Conservation (phyloP, 2,329 filamentous ascomycete species). For the Dichotomopilus funicola region DNA sequence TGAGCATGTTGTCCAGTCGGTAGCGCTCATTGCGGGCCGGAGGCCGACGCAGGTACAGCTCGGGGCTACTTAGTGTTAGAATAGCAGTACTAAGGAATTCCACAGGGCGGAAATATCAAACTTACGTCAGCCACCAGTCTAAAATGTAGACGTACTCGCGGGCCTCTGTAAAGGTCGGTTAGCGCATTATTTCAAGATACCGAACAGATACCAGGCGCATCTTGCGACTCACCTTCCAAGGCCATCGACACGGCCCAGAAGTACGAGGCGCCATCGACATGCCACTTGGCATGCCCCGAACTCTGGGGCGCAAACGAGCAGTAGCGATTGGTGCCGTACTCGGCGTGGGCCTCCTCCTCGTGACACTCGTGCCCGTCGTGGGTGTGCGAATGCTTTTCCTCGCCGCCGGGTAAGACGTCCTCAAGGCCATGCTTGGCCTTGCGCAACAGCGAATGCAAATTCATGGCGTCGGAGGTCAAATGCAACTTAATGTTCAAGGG, state of each 20-base stretch:
- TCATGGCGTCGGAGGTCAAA: slow-evolving; percentile 27
- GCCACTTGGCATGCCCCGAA: slow-evolving; percentile 76
- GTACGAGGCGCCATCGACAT: slow-evolving; percentile 76
- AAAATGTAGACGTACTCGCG: slow-evolving; percentile 76
- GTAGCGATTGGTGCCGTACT: slow-evolving; percentile 47
- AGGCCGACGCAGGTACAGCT: slow-evolving; percentile 78
- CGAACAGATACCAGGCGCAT: neutral
- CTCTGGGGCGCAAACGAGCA: slow-evolving; percentile 68
- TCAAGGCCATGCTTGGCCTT: slow-evolving; percentile 40
- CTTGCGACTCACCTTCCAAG: slow-evolving; percentile 48
- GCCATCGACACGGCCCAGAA: slow-evolving; percentile 80
- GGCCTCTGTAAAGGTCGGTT: slow-evolving; percentile 45
- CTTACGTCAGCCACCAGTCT: slow-evolving; percentile 71
- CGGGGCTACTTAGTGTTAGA: slow-evolving; percentile 46
- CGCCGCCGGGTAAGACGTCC: slow-evolving; percentile 22
- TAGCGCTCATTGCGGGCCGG: slow-evolving; percentile 77
- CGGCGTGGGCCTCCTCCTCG: slow-evolving; percentile 33
- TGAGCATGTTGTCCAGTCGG: slow-evolving; percentile 74
- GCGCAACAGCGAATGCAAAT: slow-evolving; percentile 33
- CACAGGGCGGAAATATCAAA: neutral
- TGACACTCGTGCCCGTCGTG: slow-evolving; percentile 38
- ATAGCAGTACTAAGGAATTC: neutral
- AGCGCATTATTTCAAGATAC: slow-evolving; percentile 4
- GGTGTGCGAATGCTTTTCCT: slow-evolving; percentile 40
- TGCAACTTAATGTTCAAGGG: neutral